A percentile compares a stretch with the other conserved stretches of the same genome.
phyloP scores from a whole-genome alignment of 306 rosid species.

The Phaseolus lunatus region DNA sequence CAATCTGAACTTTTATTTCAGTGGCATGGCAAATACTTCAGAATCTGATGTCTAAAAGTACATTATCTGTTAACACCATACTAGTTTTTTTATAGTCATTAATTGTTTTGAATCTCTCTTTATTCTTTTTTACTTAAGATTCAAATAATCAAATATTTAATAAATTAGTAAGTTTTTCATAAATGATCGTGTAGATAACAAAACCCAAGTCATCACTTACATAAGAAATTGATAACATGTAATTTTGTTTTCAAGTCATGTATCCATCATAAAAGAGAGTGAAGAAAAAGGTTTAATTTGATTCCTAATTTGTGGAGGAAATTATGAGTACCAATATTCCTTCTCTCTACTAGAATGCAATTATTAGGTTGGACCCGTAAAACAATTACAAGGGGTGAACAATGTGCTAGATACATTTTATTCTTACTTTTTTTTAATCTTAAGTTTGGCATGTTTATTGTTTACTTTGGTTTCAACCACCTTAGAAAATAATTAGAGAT shows the following conservation, averaged over 20 bases:
- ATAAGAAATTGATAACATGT: background rate
- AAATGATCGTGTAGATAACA: too few species aligned
- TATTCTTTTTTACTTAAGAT: too few species aligned
- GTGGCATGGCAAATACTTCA: background rate
- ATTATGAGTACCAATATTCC: background rate
- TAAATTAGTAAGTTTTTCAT: too few species aligned
- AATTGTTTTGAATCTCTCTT: too few species aligned
- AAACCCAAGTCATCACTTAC: too few species aligned
- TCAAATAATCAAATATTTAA: too few species aligned
- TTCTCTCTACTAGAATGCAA: background rate
- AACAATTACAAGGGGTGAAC: background rate
- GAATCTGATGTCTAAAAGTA: background rate
- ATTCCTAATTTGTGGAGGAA: background rate
- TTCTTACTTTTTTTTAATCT: too few species aligned
- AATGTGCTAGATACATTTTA: too few species aligned
- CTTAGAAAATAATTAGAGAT: too few species aligned
- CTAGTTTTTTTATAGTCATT: too few species aligned
- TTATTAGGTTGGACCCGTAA: conserved; percentile 13
- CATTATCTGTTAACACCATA: background rate
- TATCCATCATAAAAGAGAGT: background rate
- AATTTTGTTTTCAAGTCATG: background rate
- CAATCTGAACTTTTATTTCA: conserved; percentile 9
- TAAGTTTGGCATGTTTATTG: too few species aligned
- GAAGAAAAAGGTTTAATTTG: background rate
- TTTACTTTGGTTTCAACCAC: too few species aligned